Evolutionary conservation across 2,329 filamentous ascomycete genomes (phyloP).

Genomic region (Aspergillus tamarii): DNA sequence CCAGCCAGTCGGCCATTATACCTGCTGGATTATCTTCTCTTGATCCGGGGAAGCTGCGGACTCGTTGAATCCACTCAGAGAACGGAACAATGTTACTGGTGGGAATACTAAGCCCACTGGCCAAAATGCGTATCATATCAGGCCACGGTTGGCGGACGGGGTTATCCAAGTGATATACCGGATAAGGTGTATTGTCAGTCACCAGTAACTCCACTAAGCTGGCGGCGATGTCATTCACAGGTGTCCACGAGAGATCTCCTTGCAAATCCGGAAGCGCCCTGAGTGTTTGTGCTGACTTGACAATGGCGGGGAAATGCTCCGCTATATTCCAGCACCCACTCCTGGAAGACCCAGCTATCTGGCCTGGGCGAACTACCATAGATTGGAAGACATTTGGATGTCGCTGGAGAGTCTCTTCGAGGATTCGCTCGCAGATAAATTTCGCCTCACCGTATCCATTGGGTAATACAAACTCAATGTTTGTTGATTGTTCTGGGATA

Average conservation of each 20-base stretch:
- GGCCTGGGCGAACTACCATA: slow-evolving; percentile 52
- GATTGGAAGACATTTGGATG: slow-evolving; percentile 48
- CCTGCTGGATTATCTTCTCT: slow-evolving; percentile 35
- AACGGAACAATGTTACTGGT: slow-evolving; percentile 41
- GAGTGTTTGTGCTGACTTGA: slow-evolving; percentile 55
- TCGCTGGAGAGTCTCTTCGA: slow-evolving; percentile 51
- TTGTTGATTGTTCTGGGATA: slow-evolving; percentile 51
- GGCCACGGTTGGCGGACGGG: slow-evolving; percentile 48
- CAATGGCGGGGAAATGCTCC: slow-evolving; percentile 56
- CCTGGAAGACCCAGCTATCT: slow-evolving; percentile 55
- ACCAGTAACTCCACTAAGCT: slow-evolving; percentile 39
- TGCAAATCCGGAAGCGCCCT: slow-evolving; percentile 46
- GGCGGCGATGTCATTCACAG: slow-evolving; percentile 48
- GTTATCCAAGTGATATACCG: slow-evolving; percentile 53
- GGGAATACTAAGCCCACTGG: slow-evolving; percentile 37
- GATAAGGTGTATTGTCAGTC: slow-evolving; percentile 21
- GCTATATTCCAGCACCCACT: slow-evolving; percentile 59
- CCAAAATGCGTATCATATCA: slow-evolving; percentile 40
- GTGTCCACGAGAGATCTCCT: slow-evolving; percentile 50
- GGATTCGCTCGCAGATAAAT: slow-evolving; percentile 53
- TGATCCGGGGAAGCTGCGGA: slow-evolving; percentile 28
- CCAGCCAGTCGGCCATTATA: slow-evolving; percentile 35
- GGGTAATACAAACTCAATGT: slow-evolving; percentile 45
- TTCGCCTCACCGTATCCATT: slow-evolving; percentile 59
- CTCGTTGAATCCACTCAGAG: slow-evolving; percentile 44